Evolutionary conservation across 73 alveolate species (phyloP).

Genomic region (Tetrahymena borealis): DNA sequence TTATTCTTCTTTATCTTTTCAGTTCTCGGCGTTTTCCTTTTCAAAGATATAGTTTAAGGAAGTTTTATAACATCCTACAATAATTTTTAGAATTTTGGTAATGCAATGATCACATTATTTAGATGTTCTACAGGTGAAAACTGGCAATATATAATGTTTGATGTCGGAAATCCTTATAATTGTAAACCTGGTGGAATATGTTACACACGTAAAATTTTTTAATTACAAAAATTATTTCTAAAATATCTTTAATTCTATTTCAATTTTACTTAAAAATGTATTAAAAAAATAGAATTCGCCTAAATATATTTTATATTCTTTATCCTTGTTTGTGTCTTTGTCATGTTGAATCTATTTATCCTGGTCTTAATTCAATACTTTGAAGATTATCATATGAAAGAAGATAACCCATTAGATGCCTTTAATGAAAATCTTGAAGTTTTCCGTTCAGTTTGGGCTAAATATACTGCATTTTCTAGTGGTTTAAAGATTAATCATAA

Average conservation of each 20-base stretch:
- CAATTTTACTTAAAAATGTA: not conserved
- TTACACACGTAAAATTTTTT: not conserved
- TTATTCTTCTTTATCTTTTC: slow-evolving; percentile 81
- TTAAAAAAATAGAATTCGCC: not conserved
- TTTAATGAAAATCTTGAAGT: slow-evolving; percentile 49
- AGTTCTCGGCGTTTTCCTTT: slow-evolving; percentile 81
- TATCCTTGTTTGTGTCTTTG: slow-evolving; percentile 34
- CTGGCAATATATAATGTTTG: slow-evolving; percentile 72
- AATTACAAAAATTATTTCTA: too few relatives aligned
- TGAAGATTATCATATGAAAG: slow-evolving; percentile 53
- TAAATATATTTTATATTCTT: slow-evolving; percentile 43
- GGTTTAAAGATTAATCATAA: slow-evolving; percentile 49
- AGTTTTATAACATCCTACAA: slow-evolving; percentile 49
- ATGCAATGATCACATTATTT: slow-evolving; percentile 62
- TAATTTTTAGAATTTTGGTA: slow-evolving; percentile 71
- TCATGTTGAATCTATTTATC: slow-evolving; percentile 51
- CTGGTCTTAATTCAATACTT: slow-evolving; percentile 50
- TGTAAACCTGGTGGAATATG: slow-evolving; percentile 24
- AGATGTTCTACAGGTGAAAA: slow-evolving; percentile 87
- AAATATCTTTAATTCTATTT: too few relatives aligned
- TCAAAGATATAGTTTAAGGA: slow-evolving; percentile 48
- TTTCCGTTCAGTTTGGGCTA: slow-evolving; percentile 45
- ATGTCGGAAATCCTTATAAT: slow-evolving; percentile 1
- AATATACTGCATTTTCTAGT: slow-evolving; percentile 12
- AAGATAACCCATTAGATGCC: slow-evolving; percentile 41